Percentiles rank a stretch among this genome's conserved stretches.
Conservation (phyloP, 1,284 basidiomycete genomes). For the Rhizoctonia solani region DNA sequence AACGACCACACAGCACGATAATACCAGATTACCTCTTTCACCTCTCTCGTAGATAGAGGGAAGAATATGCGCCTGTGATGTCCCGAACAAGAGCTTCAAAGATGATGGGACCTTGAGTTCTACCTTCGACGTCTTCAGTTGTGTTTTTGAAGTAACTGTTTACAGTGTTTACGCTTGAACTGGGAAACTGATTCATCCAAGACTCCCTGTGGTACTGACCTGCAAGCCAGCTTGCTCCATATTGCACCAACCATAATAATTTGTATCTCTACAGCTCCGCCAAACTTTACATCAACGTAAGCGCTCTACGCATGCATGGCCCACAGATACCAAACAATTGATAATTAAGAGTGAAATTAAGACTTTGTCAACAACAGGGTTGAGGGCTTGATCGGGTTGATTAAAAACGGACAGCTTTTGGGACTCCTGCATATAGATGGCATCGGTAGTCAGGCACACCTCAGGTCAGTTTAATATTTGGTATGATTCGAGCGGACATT, state of each 20-base stretch:
- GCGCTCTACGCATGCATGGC: not conserved
- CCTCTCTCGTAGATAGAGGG: constrained; percentile 3
- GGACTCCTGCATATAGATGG: constrained; percentile 59
- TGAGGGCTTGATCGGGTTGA: not conserved
- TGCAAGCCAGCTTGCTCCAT: not conserved
- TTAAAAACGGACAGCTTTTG: constrained; percentile 41
- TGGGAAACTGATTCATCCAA: constrained; percentile 37
- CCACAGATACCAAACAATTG: not conserved
- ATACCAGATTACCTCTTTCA: too few relatives aligned
- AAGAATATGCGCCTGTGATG: constrained; percentile 25
- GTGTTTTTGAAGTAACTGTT: constrained; percentile 18
- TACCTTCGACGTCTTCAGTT: constrained; percentile 35
- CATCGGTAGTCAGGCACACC: too few relatives aligned
- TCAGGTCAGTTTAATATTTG: not conserved
- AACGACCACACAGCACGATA: too few relatives aligned
- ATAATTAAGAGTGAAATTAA: constrained; percentile 26
- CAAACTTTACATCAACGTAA: constrained; percentile 40
- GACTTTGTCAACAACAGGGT: constrained; percentile 25
- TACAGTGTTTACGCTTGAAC: not conserved
- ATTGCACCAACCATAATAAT: not conserved
- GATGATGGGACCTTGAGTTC: constrained; percentile 36
- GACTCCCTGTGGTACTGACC: constrained; percentile 16
- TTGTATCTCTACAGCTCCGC: constrained; percentile 35
- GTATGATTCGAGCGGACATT: not conserved
- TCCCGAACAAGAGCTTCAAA: constrained; percentile 29